A percentile compares a stretch with the other conserved stretches of the same genome.
Evolutionary conservation across 2,329 filamentous ascomycete genomes (phyloP).

Genomic region (Fusarium acutatum): DNA sequence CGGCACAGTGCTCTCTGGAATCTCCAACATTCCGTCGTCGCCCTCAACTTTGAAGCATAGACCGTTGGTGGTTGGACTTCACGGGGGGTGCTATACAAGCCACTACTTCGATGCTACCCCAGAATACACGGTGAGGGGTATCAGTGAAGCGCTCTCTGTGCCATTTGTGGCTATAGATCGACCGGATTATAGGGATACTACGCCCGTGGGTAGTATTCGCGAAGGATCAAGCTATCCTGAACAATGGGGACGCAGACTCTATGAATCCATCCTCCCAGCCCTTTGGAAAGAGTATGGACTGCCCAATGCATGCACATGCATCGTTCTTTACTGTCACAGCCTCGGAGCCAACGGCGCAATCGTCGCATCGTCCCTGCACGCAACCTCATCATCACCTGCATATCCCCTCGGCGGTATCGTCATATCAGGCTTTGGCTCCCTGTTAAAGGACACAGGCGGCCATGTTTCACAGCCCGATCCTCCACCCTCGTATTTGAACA

Average conservation of each 20-base stretch:
- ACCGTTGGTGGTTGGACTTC: slow-evolving; percentile 31
- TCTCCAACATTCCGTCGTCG: slow-evolving; percentile 21
- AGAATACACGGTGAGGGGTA: slow-evolving; percentile 13
- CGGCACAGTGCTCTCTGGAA: slow-evolving; percentile 16
- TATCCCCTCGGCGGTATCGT: slow-evolving; percentile 31
- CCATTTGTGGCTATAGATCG: slow-evolving; percentile 37
- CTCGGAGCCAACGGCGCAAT: slow-evolving; percentile 28
- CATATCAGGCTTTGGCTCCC: slow-evolving; percentile 27
- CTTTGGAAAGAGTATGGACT: slow-evolving; percentile 27
- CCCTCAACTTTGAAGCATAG: slow-evolving; percentile 7
- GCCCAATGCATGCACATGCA: slow-evolving; percentile 23
- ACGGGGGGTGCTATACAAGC: slow-evolving; percentile 33
- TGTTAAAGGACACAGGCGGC: slow-evolving; percentile 17
- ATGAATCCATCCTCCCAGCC: slow-evolving; percentile 26
- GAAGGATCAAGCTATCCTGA: slow-evolving; percentile 29
- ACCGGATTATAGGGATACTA: slow-evolving; percentile 27
- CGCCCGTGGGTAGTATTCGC: slow-evolving; percentile 16
- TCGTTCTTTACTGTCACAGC: slow-evolving; percentile 31
- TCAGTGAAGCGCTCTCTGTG: slow-evolving; percentile 23
- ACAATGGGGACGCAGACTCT: slow-evolving; percentile 23
- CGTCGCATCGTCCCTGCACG: slow-evolving; percentile 26
- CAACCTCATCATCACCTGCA: background rate
- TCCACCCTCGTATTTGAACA: slow-evolving; percentile 18
- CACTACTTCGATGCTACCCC: slow-evolving; percentile 33
- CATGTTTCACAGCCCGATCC: slow-evolving; percentile 6